A percentile compares a stretch with the other conserved stretches of the same genome.
These are phyloP conservation scores for Lasiodiplodia theobromae DNA, from an alignment of 2,329 filamentous ascomycete species.

Conservation along the genomic window DNA sequence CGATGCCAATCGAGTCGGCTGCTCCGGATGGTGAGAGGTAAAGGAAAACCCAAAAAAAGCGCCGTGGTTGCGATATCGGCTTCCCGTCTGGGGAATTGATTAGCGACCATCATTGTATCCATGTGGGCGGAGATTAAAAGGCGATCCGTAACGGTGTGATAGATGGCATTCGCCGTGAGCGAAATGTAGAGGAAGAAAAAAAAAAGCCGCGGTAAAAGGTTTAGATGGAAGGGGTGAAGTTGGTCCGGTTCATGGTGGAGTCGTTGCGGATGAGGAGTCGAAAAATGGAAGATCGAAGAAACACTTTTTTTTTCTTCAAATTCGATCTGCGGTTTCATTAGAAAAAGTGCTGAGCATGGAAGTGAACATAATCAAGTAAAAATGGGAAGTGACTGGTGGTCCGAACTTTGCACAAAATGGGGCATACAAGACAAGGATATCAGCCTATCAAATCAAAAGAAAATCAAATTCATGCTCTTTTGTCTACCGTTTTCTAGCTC, in stretches of 20 bases:
- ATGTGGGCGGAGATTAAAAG: background rate
- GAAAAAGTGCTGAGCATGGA: background rate
- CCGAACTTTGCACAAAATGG: background rate
- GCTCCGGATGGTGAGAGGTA: background rate
- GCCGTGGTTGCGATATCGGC: background rate
- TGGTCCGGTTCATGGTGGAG: background rate
- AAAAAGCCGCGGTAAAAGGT: background rate
- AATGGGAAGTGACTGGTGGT: background rate
- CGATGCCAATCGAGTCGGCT: background rate
- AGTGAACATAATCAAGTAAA: background rate
- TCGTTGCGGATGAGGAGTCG: background rate
- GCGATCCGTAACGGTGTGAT: background rate
- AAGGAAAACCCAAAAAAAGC: background rate
- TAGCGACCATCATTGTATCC: background rate
- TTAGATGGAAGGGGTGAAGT: too few relatives aligned
- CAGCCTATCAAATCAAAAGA: background rate
- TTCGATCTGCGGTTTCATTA: background rate
- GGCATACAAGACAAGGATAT: background rate
- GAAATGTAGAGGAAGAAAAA: background rate
- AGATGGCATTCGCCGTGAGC: background rate
- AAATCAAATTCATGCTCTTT: background rate
- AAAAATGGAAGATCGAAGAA: background rate
- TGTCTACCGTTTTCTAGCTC: constrained; percentile 2
- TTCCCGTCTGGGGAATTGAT: background rate
- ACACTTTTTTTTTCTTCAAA: background rate